Base-by-base conservation (phyloP, 2,329 filamentous ascomycete species). In the Colletotrichum liaoningense region DNA sequence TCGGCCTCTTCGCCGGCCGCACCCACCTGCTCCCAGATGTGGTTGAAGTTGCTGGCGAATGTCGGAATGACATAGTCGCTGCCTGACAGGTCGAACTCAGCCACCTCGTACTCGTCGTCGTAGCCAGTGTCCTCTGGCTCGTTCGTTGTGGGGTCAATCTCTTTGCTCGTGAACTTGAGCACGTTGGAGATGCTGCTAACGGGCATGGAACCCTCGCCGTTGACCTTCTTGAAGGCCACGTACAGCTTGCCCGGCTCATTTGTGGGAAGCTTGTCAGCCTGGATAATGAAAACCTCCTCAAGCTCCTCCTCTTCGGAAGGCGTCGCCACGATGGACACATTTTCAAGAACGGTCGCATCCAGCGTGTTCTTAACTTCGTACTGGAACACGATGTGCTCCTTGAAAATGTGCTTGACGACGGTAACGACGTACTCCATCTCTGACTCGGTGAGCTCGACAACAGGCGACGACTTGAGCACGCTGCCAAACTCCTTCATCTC, bases 291-390 rank as follows among this genome's bases (percentile, higher is more conserved):
- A 58, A 97, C 94, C 80, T 98, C 96, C 79, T 97, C 94, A 5
- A 93, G 87, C 78, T 94, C 92, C 66, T 97, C 95, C 67, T 97
- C 93, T 49, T 97, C 93, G 1, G 92, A 86, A 5, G 95, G 94
- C 0, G 93, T 93, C 35, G 93, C 93, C 22, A 95, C 89, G 52
- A 98, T 91, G 0, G 94, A 95, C 19, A 97, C 95, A 75, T 97
- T 94, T 81, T 98, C 95, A 42, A 98, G 88, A 33, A 99, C 91
- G 19, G 95, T 97, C 74, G 95, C 94, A 14, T 94, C 93, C 12
- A 99, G 88, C 2, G 97, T 99, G 87, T 99, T 99, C 89, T 97
- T 98, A 83, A 99, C 92, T 81, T 98, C 94, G 83, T 97, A 99
- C 81, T 99, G 97, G 67, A 99, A 86, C 42, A 99, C 96, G 80